A percentile compares a stretch with the other conserved stretches of the same genome.
Evolutionary conservation across 2,329 filamentous ascomycete genomes (phyloP).

Genomic region (Tolypocladium amazonense): DNA sequence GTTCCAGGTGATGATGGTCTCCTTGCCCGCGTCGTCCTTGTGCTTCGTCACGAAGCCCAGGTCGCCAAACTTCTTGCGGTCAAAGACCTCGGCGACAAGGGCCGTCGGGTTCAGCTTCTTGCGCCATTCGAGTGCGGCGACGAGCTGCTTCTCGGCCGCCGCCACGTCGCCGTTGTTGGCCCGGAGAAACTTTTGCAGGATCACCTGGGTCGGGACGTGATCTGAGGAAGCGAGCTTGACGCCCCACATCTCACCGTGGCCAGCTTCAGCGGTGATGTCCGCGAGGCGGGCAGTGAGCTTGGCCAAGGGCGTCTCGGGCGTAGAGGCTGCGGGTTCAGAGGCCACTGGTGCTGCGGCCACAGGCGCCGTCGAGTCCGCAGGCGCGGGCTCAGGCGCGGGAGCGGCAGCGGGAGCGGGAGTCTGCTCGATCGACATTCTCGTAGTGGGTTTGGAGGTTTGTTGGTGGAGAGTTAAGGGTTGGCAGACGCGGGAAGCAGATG

Average conservation of each 20-base stretch:
- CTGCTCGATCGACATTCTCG: background rate
- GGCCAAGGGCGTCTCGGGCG: conserved; percentile 29
- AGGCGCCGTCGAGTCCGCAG: too few species aligned
- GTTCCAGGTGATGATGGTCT: conserved; percentile 76
- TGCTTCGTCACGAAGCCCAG: conserved; percentile 77
- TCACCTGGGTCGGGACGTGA: conserved; percentile 67
- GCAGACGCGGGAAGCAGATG: background rate
- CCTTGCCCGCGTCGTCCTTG: conserved; percentile 41
- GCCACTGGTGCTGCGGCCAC: too few species aligned
- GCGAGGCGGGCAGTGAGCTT: conserved; percentile 49
- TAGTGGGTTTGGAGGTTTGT: background rate
- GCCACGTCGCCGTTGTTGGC: conserved; percentile 71
- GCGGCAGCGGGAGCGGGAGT: background rate
- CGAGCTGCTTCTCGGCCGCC: conserved; percentile 68
- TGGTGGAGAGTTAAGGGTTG: background rate
- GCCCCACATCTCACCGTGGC: conserved; percentile 78
- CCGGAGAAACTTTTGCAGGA: conserved; percentile 88
- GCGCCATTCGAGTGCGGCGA: conserved; percentile 72
- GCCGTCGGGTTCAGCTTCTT: conserved; percentile 62
- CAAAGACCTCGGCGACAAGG: conserved; percentile 53
- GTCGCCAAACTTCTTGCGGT: conserved; percentile 59
- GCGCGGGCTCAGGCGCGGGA: too few species aligned
- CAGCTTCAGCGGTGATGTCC: conserved; percentile 43
- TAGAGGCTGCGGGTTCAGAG: background rate
- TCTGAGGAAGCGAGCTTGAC: conserved; percentile 47